Evolutionary conservation across 345 rosid genomes (phyloP).

Genomic region (Gossypium mustelinum): DNA sequence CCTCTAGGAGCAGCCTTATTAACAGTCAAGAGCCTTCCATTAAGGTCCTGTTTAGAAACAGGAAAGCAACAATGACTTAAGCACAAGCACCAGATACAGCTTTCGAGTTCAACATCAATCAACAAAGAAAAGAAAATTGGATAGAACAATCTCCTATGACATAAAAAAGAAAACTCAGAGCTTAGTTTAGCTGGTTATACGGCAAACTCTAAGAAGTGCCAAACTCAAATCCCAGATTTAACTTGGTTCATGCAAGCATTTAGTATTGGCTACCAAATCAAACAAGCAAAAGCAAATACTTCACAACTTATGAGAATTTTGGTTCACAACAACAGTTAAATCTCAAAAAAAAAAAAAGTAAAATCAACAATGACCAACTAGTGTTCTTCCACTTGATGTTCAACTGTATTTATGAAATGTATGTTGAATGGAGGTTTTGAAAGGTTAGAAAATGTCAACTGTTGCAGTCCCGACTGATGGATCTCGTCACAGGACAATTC

Average conservation of each 20-base stretch:
- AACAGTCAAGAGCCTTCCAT: conserved; percentile 73
- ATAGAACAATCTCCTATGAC: not conserved
- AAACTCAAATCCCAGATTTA: not conserved
- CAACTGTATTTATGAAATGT: not conserved
- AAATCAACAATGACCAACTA: not conserved
- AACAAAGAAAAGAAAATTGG: not conserved
- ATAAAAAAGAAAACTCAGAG: not conserved
- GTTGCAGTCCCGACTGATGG: too few relatives aligned
- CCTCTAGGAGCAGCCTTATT: conserved; percentile 90
- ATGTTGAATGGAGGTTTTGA: not conserved
- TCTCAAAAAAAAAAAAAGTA: not conserved
- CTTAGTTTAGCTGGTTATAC: not conserved
- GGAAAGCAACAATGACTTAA: conserved; percentile 2
- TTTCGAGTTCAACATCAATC: too few relatives aligned
- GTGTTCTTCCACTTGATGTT: not conserved
- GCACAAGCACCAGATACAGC: not conserved
- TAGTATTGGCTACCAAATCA: not conserved
- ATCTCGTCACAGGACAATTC: too few relatives aligned
- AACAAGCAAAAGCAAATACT: not conserved
- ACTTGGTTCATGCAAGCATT: not conserved
- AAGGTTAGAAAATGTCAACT: too few relatives aligned
- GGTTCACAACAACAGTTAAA: not conserved
- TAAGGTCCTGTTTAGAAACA: conserved; percentile 48
- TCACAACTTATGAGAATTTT: not conserved
- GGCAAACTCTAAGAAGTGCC: not conserved